Base-by-base conservation (phyloP, 352 stramenopile genomes). In the Blastocystis sp. region DNA sequence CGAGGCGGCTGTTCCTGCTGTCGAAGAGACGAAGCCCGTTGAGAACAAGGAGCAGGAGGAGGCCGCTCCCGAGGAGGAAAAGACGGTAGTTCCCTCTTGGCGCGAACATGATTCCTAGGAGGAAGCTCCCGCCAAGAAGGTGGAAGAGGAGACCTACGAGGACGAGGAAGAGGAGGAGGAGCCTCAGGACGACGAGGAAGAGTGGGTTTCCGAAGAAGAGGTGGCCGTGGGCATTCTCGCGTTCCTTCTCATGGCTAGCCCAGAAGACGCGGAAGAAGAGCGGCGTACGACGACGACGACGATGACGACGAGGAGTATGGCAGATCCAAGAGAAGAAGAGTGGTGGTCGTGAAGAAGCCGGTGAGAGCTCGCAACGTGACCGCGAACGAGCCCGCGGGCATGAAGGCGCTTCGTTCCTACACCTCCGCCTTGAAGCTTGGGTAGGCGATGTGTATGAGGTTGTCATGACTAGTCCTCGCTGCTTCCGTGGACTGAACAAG, bases 131-230 rank as follows among this genome's bases (percentile, higher is more conserved):
- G 45, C 59, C 19, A 33, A 81, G 51, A 45, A 81, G 71, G 71
- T 37, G n/a, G n/a, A 81, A 3, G 37, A 59, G 10, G 50, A 51
- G 4, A 45, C 65, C 16, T 39, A 81, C 1, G 71, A 81, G n/a
- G 71, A 81, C 65, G 71, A 81, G 51, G 71, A 81, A 45, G 71
- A 81, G n/a, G 71, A 81, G 35, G 71, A 81, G 63, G 41, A 50
- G 16, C 63, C n/a, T n/a, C 21, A 35, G 33, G 63, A 71, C 12
- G 63, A 71, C 2, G 63, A 71, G 16, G 63, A 71, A 33, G 63
- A 71, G n/a, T 81, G 71, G 71, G 35, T 65, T 10, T 81, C 71
- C n/a, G 71, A 81, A 37, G 71, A 81, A 33, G 71, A 81, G 16
- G 31, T 50, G 16, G 33, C 35, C 50, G 37, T 63, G 39, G 41